Percentiles rank a stretch among this genome's conserved stretches.
phyloP scores from a whole-genome alignment of 225 moss, liverwort and hornwort genomes.

The Sphagnum tenellum region DNA sequence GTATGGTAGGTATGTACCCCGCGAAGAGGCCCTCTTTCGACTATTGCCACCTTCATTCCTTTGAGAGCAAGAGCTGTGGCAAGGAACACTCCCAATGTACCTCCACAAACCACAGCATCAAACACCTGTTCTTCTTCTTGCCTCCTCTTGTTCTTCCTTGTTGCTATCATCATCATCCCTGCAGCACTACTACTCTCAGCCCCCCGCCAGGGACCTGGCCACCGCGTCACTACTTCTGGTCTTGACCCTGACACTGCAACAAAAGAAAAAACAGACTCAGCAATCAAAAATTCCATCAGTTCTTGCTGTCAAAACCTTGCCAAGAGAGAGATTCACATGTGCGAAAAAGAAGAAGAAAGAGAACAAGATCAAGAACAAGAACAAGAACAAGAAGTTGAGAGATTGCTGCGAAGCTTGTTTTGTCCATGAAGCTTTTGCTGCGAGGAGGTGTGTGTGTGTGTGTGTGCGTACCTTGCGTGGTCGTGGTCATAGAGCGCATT shows the following conservation, averaged over 20 bases:
- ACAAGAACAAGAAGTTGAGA: too few species aligned
- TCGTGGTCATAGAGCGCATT: slow-evolving; percentile 44
- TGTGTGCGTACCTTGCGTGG: slow-evolving; percentile 2
- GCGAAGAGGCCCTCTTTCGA: slow-evolving; percentile 73
- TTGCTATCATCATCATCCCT: neutral
- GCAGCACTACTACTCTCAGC: too few species aligned
- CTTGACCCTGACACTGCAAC: slow-evolving; percentile 48
- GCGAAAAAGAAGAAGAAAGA: too few species aligned
- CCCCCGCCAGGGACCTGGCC: neutral
- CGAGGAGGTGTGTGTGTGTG: too few species aligned
- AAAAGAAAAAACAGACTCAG: neutral
- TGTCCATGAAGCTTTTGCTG: too few species aligned
- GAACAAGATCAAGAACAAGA: too few species aligned
- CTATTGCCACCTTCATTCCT: slow-evolving; percentile 73
- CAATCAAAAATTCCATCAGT: neutral
- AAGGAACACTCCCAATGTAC: slow-evolving; percentile 83
- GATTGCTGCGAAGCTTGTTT: too few species aligned
- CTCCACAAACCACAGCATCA: slow-evolving; percentile 90
- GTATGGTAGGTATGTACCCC: slow-evolving; percentile 54
- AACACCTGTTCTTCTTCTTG: slow-evolving; percentile 31
- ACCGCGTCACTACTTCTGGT: slow-evolving; percentile 61
- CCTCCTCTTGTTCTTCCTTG: slow-evolving; percentile 32
- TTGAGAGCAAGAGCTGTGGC: slow-evolving; percentile 75
- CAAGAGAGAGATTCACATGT: too few species aligned
- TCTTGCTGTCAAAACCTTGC: neutral